These are phyloP conservation scores for Ensete glaucum DNA, from an alignment of 176 grass and related monocot species.

Conservation along the genomic window DNA sequence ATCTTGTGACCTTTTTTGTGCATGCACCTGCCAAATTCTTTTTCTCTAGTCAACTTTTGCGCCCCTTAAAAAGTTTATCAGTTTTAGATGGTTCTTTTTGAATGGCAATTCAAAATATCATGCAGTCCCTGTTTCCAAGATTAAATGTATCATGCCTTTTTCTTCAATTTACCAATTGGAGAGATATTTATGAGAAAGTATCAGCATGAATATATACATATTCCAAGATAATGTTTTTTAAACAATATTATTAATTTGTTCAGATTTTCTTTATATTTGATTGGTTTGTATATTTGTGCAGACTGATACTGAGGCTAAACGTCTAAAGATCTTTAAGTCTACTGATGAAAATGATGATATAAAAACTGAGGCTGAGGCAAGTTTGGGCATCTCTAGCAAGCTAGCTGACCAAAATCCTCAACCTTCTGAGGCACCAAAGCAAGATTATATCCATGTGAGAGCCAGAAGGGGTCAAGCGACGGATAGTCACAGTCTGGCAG, in stretches of 20 bases:
- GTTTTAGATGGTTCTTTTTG: not conserved
- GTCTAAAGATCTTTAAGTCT: slow-evolving; percentile 55
- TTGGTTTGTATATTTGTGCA: slow-evolving; percentile 20
- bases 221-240: too few relatives aligned
- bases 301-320: slow-evolving; percentile 54
- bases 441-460: slow-evolving; percentile 94
- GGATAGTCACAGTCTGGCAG: slow-evolving; percentile 88
- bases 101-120: not conserved
- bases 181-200: too few relatives aligned
- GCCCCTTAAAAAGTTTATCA: not conserved
- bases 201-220: too few relatives aligned
- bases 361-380: slow-evolving; percentile 49
- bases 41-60: not conserved
- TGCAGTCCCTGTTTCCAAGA: not conserved
- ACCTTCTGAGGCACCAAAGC: slow-evolving; percentile 46
- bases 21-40: not conserved
- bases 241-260: not conserved
- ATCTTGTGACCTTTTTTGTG: not conserved
- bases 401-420: slow-evolving; percentile 41
- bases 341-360: slow-evolving; percentile 37
- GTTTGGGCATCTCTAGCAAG: slow-evolving; percentile 47
- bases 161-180: not conserved
- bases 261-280: slow-evolving; percentile 11
- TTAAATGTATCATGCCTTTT: not conserved
- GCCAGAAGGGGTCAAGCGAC: slow-evolving; percentile 95